phyloP scores from a whole-genome alignment of 139 green algal species.

The Yamagishiella unicocca region DNA sequence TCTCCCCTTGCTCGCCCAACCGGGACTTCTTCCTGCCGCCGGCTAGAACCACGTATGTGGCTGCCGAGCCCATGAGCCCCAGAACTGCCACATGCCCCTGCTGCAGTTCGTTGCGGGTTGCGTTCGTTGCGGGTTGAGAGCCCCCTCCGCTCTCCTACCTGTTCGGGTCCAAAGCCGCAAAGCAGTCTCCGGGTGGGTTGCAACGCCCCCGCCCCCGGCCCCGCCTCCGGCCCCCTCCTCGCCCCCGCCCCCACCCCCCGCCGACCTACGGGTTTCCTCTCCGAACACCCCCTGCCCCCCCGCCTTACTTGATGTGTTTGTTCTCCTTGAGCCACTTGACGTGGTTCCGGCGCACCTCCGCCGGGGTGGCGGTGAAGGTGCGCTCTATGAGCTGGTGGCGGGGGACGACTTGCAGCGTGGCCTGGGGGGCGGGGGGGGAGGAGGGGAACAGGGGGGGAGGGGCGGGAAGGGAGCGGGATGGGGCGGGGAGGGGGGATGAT shows the following conservation, averaged over 20 bases:
- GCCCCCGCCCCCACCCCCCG: background rate
- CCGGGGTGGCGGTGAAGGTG: conserved; percentile 77
- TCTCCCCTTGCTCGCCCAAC: no score
- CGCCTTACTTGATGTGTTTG: conserved; percentile 49
- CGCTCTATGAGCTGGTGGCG: conserved; percentile 86
- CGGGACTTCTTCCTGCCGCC: no score
- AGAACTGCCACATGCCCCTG: no score
- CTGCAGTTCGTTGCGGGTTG: no score
- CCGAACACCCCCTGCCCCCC: no score
- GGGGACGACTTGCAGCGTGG: conserved; percentile 72
- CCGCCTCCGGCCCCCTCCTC: background rate
- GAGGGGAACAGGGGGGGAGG: background rate
- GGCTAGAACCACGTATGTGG: background rate
- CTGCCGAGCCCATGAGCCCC: no score
- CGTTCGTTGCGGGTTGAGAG: no score
- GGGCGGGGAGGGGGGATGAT: background rate
- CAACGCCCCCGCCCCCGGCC: background rate
- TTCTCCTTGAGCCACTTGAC: conserved; percentile 46
- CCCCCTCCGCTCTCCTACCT: no score
- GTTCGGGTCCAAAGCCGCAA: no score
- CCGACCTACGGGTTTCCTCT: no score
- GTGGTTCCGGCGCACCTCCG: conserved; percentile 84
- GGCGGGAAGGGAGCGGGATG: background rate
- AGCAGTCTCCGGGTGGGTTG: no score
- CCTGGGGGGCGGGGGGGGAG: conserved; percentile 17